Conservation (phyloP, 805 yeast species). For the Sugiyamaella smithiae region DNA sequence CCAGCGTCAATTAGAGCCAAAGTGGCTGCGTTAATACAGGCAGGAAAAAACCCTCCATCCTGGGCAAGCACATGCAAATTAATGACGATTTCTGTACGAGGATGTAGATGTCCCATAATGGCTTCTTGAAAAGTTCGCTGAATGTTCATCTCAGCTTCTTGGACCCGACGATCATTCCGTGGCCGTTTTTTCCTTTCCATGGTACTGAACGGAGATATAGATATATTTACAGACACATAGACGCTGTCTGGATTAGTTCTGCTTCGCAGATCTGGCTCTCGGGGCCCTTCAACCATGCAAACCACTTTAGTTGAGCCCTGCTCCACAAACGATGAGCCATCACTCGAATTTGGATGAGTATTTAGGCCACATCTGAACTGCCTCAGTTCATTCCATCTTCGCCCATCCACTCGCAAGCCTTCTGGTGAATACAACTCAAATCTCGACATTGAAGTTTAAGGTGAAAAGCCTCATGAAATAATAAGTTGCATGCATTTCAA, state of each 20-base stretch:
- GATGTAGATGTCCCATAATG: conserved; percentile 68
- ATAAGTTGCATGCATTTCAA: too few species aligned
- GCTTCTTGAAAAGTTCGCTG: conserved; percentile 47
- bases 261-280: conserved; percentile 65
- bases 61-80: conserved; percentile 75
- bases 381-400: conserved; percentile 92
- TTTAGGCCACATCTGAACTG: conserved; percentile 75
- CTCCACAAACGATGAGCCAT: conserved; percentile 89
- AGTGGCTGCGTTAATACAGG: conserved; percentile 80
- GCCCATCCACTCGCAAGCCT: conserved; percentile 89
- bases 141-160: conserved; percentile 35
- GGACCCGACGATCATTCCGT: conserved; percentile 51
- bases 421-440: conserved; percentile 89
- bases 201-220: conserved; percentile 78
- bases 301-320: conserved; percentile 89
- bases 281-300: conserved; percentile 85
- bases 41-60: conserved; percentile 84
- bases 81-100: conserved; percentile 77
- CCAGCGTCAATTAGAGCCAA: conserved; percentile 94
- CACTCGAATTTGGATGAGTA: conserved; percentile 78
- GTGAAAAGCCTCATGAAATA: background rate
- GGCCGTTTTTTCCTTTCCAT: conserved; percentile 67
- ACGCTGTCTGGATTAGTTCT: conserved; percentile 48
- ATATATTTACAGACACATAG: conserved; percentile 58
- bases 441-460: conserved; percentile 21